These are phyloP conservation scores for Echium plantagineum DNA, from an alignment of 257 asterid genomes.

Conservation along the genomic window DNA sequence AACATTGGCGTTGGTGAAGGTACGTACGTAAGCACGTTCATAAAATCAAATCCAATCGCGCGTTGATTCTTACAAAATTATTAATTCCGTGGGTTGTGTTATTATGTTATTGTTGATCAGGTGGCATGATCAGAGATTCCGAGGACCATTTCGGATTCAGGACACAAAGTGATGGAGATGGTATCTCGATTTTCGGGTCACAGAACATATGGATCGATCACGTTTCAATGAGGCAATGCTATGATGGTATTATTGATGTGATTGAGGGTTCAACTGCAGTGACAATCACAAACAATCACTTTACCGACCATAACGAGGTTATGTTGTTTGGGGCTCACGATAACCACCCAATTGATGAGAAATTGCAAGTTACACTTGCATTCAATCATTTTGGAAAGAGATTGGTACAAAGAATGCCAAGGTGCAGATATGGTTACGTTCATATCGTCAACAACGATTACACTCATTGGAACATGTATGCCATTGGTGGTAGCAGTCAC, in stretches of 20 bases:
- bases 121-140: slow-evolving; percentile 53
- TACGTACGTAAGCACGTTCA: too few relatives aligned
- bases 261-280: slow-evolving; percentile 59
- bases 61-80: too few relatives aligned
- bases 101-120: slow-evolving; percentile 11
- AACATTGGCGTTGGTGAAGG: slow-evolving; percentile 20
- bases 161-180: slow-evolving; percentile 70
- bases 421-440: slow-evolving; percentile 62
- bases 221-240: slow-evolving; percentile 51
- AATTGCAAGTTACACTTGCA: slow-evolving; percentile 76
- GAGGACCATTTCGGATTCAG: slow-evolving; percentile 48
- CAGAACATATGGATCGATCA: slow-evolving; percentile 80
- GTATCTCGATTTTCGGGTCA: slow-evolving; percentile 54
- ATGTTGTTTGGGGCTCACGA: slow-evolving; percentile 77
- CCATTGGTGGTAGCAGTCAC: slow-evolving; percentile 75
- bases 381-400: slow-evolving; percentile 87
- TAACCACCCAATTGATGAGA: slow-evolving; percentile 24
- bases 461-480: slow-evolving; percentile 92
- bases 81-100: too few relatives aligned
- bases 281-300: slow-evolving; percentile 69
- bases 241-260: slow-evolving; percentile 62
- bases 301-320: slow-evolving; percentile 79
- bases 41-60: too few relatives aligned
- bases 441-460: slow-evolving; percentile 89
- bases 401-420: slow-evolving; percentile 82